Evolutionary conservation across 164 flowering plant genomes (phyloP), one percentile per base, ranked within the genome.

Genomic region (Dillenia suffruticosa): DNA sequence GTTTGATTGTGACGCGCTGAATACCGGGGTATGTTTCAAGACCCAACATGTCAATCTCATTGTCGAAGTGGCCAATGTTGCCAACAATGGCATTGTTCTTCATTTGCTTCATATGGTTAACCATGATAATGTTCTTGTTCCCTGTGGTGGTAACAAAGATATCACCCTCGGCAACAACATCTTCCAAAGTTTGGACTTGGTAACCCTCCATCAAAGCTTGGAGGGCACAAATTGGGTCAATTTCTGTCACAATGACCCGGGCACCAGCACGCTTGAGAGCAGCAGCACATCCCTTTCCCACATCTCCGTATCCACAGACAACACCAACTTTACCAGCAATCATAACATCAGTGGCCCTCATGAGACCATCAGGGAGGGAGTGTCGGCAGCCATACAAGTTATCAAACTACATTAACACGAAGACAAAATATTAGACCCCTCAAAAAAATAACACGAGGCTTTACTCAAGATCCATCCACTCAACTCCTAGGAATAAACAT

Each of bases 31-130:
- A 61, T 7, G 59, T 66, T 49, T 66, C 64, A 0, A 66, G 44
- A 2, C 69, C 69, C 1, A 16, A 45, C 69, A 67, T 60, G 26
- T 66, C 69, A 24, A 66, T 66, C 44, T 66, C 69, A 52, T 66
- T 59, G 51, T 66, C 69, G 15, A 67, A 67, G 26, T 67, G 70
- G 8, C 64, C 64, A 17, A 67, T 67, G 60, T 67, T 67, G 60
- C 64, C 60, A 1, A 68, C 70, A 24, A 68, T 68, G 9, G 70
- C 70, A 51, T 61, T 68, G 70, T 67, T 67, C 70, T 67, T 67
- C 70, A 67, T 67, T 60, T 67, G 60, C 63, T 22, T 67, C 70
- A 67, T 68, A 66, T 62, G 61, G 9, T 46, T 46, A 13, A 67
- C 70, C 70, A 67, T 67, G 22, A 67, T 67, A 16, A 67, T 60